Evolutionary conservation across 2,329 filamentous ascomycete species (phyloP), one percentile per base, ranked within the genome.

Genomic region (Pseudofabraea citricarpa): DNA sequence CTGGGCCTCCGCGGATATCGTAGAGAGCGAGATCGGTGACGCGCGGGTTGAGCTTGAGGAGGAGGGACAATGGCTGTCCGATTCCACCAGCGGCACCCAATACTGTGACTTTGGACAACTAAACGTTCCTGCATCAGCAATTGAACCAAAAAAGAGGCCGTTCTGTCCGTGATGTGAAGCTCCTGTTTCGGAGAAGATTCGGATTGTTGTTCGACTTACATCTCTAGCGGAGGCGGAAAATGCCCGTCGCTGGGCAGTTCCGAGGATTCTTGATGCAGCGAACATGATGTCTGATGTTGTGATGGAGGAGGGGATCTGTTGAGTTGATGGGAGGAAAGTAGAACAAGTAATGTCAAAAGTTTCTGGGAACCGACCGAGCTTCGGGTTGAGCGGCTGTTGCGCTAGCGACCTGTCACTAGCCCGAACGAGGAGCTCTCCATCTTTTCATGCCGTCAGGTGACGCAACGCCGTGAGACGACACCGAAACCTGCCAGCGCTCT

Each of bases 21-120:
- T 97, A 98, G 64, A 98, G 87, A 54, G 91, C 87, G 62, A 98
- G 87, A 70, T 96, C 84, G 62, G 81, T 85, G 60, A 97, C 91
- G 65, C 87, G 81, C 60, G 90, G 89, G 85, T 96, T 97, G 68
- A 96, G 84, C 89, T 98, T 98, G 71, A 98, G 81, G 65, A 98
- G 85, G 57, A 98, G 86, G 47, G 93, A 98, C 63, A 98, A 78
- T 64, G 93, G 93, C 70, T 98, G 93, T 70, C 93, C 93, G 75
- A 98, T 98, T 72, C 93, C 93, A 75, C 93, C 93, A 64, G 86
- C 86, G 59, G 93, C 93, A 77, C 93, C 93, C 69, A 97, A 87
- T 59, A 98, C 90, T 65, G 90, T 83, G 63, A 98, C 93, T 82
- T 97, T 97, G 73, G 90, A 94, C 65, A 90, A 81, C 93, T 98